Evolutionary conservation across 495 filamentous ascomycete genomes (phyloP).

Genomic region (Barbatosphaeria neglecta): DNA sequence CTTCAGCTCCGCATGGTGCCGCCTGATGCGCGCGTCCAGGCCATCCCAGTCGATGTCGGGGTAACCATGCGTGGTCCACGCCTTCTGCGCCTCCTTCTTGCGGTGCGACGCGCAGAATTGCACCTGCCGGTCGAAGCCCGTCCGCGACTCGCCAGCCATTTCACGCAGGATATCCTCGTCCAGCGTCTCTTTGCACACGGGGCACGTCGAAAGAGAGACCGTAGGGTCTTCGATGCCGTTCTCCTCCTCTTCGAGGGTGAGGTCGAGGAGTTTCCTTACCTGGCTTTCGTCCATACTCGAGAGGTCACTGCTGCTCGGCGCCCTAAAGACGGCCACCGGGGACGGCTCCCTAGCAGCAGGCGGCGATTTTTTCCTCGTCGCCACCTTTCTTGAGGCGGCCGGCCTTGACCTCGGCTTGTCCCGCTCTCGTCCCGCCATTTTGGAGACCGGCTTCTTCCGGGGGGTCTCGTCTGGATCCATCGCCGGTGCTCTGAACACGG

Average conservation of each 20-base stretch:
- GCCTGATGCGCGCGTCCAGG: slow-evolving; percentile 51
- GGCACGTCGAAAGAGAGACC: slow-evolving; percentile 34
- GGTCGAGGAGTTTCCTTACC: slow-evolving; percentile 1
- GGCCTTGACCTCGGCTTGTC: neutral
- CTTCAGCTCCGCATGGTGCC: slow-evolving; percentile 43
- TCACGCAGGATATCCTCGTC: slow-evolving; percentile 36
- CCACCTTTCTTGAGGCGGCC: neutral
- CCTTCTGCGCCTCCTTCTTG: slow-evolving; percentile 38
- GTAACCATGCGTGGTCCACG: slow-evolving; percentile 57
- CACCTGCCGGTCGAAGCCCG: slow-evolving; percentile 49
- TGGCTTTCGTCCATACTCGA: neutral
- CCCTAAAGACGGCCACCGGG: slow-evolving; percentile 11
- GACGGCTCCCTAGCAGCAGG: slow-evolving; percentile 2
- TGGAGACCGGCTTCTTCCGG: neutral
- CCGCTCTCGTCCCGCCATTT: neutral
- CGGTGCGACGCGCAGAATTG: slow-evolving; percentile 67
- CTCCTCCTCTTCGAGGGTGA: slow-evolving; percentile 8
- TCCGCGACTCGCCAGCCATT: slow-evolving; percentile 32
- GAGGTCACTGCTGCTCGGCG: neutral
- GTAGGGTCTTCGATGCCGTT: slow-evolving; percentile 5
- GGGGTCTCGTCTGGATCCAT: neutral
- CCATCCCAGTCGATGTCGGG: slow-evolving; percentile 66
- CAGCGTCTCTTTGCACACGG: slow-evolving; percentile 56
- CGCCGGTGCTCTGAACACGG: neutral
- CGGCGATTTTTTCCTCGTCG: too few relatives aligned